Conservation (phyloP, 2,329 filamentous ascomycete genomes). For the Penicillium sp. region DNA sequence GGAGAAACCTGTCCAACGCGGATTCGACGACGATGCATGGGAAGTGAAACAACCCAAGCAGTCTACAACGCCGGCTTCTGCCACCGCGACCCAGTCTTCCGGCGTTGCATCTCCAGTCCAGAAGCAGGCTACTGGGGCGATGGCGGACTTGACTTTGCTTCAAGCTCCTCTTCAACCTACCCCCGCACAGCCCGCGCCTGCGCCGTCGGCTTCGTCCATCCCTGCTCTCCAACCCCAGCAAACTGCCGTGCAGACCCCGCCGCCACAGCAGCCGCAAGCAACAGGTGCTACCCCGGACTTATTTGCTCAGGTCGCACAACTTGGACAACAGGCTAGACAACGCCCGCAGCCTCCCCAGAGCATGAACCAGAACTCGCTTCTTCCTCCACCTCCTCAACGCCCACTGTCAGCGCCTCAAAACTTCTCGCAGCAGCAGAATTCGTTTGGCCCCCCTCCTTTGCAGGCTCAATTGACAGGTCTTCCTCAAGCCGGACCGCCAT, state of each 20-base stretch:
- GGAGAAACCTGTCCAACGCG: constrained; percentile 57
- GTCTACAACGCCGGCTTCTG: constrained; percentile 45
- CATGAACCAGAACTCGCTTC: constrained; percentile 64
- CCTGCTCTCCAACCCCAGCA: constrained; percentile 50
- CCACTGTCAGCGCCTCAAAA: constrained; percentile 88
- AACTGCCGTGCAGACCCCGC: constrained; percentile 41
- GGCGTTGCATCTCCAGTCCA: constrained; percentile 34
- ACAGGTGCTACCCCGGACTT: constrained; percentile 54
- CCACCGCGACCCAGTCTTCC: constrained; percentile 28
- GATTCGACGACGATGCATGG: constrained; percentile 98
- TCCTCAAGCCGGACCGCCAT: constrained; percentile 58
- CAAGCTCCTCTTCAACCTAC: constrained; percentile 63
- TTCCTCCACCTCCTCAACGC: constrained; percentile 77
- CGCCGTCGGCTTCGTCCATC: constrained; percentile 45
- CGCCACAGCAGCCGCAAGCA: constrained; percentile 42
- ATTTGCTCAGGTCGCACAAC: constrained; percentile 53
- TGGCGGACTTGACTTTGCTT: constrained; percentile 70
- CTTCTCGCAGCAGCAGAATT: constrained; percentile 69
- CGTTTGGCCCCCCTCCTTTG: constrained; percentile 74
- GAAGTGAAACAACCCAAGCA: constrained; percentile 83
- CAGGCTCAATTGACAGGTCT: constrained; percentile 83
- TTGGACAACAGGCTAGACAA: constrained; percentile 57
- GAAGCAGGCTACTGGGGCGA: constrained; percentile 66
- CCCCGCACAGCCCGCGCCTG: constrained; percentile 51
- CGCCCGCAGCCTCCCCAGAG: constrained; percentile 72